Conservation (phyloP, 2,329 filamentous ascomycete genomes). For the Penicillium sp. region DNA sequence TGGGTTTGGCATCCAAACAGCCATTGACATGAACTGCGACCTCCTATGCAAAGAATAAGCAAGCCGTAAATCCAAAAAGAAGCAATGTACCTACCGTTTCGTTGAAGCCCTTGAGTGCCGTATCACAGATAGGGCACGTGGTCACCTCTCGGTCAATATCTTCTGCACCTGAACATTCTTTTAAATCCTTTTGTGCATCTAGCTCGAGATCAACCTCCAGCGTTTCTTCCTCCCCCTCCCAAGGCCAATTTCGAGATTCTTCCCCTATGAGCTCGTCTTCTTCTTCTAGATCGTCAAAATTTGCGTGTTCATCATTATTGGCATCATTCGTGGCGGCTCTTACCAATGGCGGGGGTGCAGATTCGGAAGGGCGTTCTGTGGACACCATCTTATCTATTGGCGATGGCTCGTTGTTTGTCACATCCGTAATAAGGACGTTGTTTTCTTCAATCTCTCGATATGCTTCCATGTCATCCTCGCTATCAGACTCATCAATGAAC, state of each 20-base stretch:
- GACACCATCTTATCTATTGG: conserved; percentile 11
- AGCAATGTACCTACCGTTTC: conserved; percentile 36
- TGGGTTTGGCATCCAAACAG: conserved; percentile 80
- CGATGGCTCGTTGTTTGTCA: neutral
- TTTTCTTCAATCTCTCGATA: conserved; percentile 25
- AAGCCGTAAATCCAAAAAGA: neutral
- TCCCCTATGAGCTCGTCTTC: conserved; percentile 64
- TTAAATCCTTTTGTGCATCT: conserved; percentile 25
- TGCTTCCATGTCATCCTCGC: conserved; percentile 48
- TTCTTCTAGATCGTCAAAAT: conserved; percentile 63
- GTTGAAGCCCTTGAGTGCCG: conserved; percentile 59
- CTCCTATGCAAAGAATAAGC: conserved; percentile 53
- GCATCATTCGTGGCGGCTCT: conserved; percentile 50
- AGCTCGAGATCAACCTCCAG: conserved; percentile 19
- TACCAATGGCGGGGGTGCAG: conserved; percentile 45
- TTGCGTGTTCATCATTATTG: conserved; percentile 50
- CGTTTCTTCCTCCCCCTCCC: conserved; percentile 51
- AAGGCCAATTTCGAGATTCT: conserved; percentile 63
- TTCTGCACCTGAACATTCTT: conserved; percentile 19
- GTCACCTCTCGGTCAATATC: conserved; percentile 26
- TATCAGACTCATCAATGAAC: conserved; percentile 52
- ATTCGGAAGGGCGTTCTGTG: conserved; percentile 20
- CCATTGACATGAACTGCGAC: conserved; percentile 85
- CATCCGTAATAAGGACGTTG: neutral
- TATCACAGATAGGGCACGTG: conserved; percentile 75